Evolutionary conservation across 495 filamentous ascomycete genomes (phyloP), one percentile per base, ranked within the genome.

Genomic region (Evernia prunastri): DNA sequence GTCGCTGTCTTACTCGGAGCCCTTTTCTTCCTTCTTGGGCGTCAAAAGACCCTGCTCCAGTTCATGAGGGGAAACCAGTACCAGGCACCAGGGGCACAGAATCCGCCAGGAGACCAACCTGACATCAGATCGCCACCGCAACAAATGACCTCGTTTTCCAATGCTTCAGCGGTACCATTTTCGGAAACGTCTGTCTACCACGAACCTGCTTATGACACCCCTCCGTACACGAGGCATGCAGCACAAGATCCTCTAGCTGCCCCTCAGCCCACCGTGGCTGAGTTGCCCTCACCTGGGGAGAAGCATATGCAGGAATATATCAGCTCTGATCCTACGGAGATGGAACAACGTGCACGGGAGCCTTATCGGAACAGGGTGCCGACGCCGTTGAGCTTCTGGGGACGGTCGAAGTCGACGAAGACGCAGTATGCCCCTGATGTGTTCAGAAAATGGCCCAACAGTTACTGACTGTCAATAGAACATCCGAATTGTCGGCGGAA

Each of bases 11-110:
- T 78, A 25, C 57, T 80, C 37, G 65, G 73, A 2, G 68, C 71
- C 1, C 61, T 80, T 3, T 72, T 78, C 67, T 80, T 79, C 66
- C 60, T 75, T 3, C 72, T 78, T 27, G 75, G 77, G 40, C 72
- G 76, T 20, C 77, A 78, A 57, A 47, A 37, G 23, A 58, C 12
- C 25, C 13, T 49, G 29, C 36, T 67, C 33, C 51, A 64, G 20
- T 53, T 47, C 31, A 39, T 64, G 61, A 62, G 42, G 18, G 31
- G 60, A 3, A 12, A 12, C 37, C 42, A 65, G 29, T 54, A 29
- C 31, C 60, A 49, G 27, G 20, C 18, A 35, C 20, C 45, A 10
- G 43, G 59, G 27, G 6, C 35, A 61, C 45, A 61, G 12, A 25
- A 61, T 51, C 45, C 17, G 15, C 33, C 33, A n/a, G 45, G 45